Percentiles rank a stretch among this genome's conserved stretches.
Evolutionary conservation across 805 yeast species (phyloP).

Genomic region (Saccharomycopsis capsularis): DNA sequence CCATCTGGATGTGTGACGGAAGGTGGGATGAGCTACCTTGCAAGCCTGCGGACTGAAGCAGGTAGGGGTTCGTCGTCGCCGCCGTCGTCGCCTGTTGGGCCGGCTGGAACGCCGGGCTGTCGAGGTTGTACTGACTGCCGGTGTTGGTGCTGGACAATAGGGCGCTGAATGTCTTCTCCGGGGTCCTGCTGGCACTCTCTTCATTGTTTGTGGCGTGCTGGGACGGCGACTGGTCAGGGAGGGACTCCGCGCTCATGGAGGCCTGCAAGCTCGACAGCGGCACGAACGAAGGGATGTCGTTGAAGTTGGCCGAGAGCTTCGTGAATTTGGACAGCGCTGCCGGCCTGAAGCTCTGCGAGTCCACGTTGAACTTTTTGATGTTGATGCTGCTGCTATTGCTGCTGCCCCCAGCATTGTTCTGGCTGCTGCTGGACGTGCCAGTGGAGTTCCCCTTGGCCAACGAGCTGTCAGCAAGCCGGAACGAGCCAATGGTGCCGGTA

Average conservation of each 20-base stretch:
- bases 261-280: slow-evolving; percentile 19
- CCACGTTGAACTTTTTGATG: slow-evolving; percentile 46
- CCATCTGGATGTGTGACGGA: too few species aligned
- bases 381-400: slow-evolving; percentile 15
- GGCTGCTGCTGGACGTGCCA: neutral
- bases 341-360: slow-evolving; percentile 52
- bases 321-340: slow-evolving; percentile 14
- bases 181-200: neutral
- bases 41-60: neutral
- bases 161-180: slow-evolving; percentile 3
- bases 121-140: slow-evolving; percentile 28
- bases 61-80: neutral
- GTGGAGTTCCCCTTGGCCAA: neutral
- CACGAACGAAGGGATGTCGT: slow-evolving; percentile 28
- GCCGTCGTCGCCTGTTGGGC: neutral
- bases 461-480: neutral
- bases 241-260: neutral
- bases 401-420: neutral
- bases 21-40: too few species aligned
- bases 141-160: neutral
- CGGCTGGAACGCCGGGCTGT: slow-evolving; percentile 38
- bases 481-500: neutral
- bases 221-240: neutral
- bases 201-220: neutral
- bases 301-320: slow-evolving; percentile 33